Evolutionary conservation across 1,284 basidiomycete species (phyloP), one percentile per base, ranked within the genome.

Genomic region (Apiotrichum porosum): DNA sequence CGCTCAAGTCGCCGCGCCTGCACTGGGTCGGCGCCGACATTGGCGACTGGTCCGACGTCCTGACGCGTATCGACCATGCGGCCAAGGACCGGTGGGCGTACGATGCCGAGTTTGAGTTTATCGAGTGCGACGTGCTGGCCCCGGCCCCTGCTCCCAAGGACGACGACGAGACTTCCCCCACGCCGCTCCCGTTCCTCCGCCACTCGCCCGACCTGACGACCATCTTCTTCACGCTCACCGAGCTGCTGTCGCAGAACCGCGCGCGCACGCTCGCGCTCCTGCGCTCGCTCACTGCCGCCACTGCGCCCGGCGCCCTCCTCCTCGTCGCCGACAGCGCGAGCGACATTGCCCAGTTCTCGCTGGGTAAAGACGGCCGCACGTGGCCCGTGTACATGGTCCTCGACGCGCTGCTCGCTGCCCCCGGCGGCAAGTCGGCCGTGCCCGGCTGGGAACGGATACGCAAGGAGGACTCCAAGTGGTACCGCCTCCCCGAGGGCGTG

Each of bases 191-290:
- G n/a, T 47, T 31, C 24, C 37, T 45, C 26, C 4, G 37, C 9
- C 37, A 56, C 6, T 24, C 49, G 17, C 60, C 66, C 9, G 38
- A 56, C 19, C 58, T 75, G 34, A 66, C 73, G 48, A 75, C 75
- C 17, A 57, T 75, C 49, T 61, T 76, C 47, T 76, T 74, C 65
- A 75, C 75, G 9, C 65, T 75, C 12, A 67, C 71, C 42, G 75
- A 76, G 52, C 69, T 76, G 30, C 62, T 76, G 41, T 45, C 69
- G 9, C 68, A 75, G 60, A 72, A 68, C 9, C 68, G 72, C 21
- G 39, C 69, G 36, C 47, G 60, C 23, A 71, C 76, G 23, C 42
- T 77, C 52, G 53, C 58, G n/a, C 54, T 75, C 40, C 61, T 76
- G 4, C 47, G 62, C 28, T 40, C 61, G 26, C 42, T 77, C 28